Evolutionary conservation across 2,329 filamentous ascomycete species (phyloP), one percentile per base, ranked within the genome.

Genomic region (Fusarium sp.): DNA sequence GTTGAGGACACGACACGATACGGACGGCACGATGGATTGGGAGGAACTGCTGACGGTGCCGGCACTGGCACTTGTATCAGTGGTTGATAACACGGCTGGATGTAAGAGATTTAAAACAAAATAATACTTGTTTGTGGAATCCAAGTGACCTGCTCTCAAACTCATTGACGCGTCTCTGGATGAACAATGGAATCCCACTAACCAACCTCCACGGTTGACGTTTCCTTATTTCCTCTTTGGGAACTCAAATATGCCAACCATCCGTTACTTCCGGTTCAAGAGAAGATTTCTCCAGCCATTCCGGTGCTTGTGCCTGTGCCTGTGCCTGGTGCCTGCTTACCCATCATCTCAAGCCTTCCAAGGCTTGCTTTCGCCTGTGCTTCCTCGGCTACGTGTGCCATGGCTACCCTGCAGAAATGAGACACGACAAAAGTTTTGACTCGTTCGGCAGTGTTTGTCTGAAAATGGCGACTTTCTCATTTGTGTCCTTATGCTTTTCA

Each of bases 211-310:
- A 32, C 48, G 18, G 48, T 20, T 52, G 34, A 41, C 20, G 10
- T 27, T 58, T 6, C 14, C 14, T 9, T 25, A 58, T 58, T 58
- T 27, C 56, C 34, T 39, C 23, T 41, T 39, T 37, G 14, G 56
- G 34, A 58, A 39, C 18, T 39, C 16, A 7, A 35, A 37, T 37
- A 37, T 57, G 20, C 25, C 54, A 57, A 25, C 8, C 34, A 58
- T 58, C 56, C 56, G 56, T 37, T 58, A 58, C 56, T 58, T 58
- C 56, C 56, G 56, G 56, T 41, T 25, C 32, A 27, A 58, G 34
- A 20, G 35, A 58, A 37, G 34, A 27, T 16, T 23, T 58, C 23
- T 25, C 35, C 52, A 54, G 11, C 14, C 11, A 20, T 54, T 34
- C 27, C n/a, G 30, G 27, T 34, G 43, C 20, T 13, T 41, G 35